Conservation (phyloP, 176 grass and related monocot species). For the Luzula sylvatica region DNA sequence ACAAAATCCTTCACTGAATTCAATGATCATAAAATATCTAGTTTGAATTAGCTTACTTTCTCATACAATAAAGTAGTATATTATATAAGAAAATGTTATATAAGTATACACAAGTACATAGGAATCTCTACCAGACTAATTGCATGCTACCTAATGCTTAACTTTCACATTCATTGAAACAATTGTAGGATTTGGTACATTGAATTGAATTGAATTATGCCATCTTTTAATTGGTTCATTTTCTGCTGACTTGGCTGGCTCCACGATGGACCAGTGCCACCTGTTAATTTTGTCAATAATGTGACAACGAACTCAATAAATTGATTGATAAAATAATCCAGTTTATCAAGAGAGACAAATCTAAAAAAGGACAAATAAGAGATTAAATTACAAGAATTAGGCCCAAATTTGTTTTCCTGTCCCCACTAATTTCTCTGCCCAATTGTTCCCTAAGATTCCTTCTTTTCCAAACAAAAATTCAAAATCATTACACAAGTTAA, state of each 20-base stretch:
- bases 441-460: conserved; percentile 9
- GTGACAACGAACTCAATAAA: not conserved
- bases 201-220: not conserved
- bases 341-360: not conserved
- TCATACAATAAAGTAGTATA: not conserved
- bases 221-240: not conserved
- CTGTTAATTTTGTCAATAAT: not conserved
- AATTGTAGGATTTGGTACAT: conserved; percentile 1
- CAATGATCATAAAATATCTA: not conserved
- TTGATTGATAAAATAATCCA: not conserved
- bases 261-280: too few relatives aligned
- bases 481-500: not conserved
- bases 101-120: conserved; percentile 2
- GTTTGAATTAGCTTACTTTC: not conserved
- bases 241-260: not conserved
- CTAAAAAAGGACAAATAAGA: conserved; percentile 3
- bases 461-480: not conserved
- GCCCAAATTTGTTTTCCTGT: not conserved
- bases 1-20: not conserved
- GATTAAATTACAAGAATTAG: conserved; percentile 1
- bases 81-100: conserved; percentile 5
- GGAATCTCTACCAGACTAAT: conserved; percentile 17
- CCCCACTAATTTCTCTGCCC: conserved; percentile 6
- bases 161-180: conserved; percentile 18
- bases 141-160: conserved; percentile 10